A percentile compares a stretch with the other conserved stretches of the same genome.
Evolutionary conservation across 2,329 filamentous ascomycete genomes (phyloP).

Genomic region (Xylariaceae sp.): DNA sequence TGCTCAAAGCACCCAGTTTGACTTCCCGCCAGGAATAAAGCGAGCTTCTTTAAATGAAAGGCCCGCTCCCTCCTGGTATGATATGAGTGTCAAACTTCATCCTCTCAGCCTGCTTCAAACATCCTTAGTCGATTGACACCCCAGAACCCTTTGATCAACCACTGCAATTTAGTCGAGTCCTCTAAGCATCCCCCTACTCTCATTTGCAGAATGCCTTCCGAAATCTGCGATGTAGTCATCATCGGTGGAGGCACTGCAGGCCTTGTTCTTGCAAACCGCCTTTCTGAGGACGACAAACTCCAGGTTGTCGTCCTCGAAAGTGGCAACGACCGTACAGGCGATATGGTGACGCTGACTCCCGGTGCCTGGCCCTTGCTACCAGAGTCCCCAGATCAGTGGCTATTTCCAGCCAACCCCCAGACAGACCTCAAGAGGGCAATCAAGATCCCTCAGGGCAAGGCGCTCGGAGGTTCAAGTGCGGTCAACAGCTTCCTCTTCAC

Average conservation of each 20-base stretch:
- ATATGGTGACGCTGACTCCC: background rate
- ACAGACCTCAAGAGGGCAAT: background rate
- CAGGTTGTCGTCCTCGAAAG: slow-evolving; percentile 5
- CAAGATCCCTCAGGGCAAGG: background rate
- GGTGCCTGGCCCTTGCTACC: slow-evolving; percentile 10
- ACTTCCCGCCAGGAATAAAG: too few species aligned
- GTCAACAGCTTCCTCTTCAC: background rate
- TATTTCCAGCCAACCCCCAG: background rate
- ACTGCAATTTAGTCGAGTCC: too few species aligned
- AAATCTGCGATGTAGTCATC: too few species aligned
- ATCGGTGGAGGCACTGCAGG: slow-evolving; percentile 8
- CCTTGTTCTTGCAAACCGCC: slow-evolving; percentile 5
- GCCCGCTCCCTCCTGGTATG: too few species aligned
- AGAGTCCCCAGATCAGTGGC: background rate
- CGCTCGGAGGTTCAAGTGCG: background rate
- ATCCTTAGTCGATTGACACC: too few species aligned
- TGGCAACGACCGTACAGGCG: slow-evolving; percentile 5
- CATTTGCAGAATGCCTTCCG: too few species aligned
- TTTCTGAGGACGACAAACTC: slow-evolving; percentile 1
- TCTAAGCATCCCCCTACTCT: too few species aligned
- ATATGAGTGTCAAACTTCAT: too few species aligned
- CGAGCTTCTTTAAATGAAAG: too few species aligned
- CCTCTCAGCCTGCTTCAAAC: too few species aligned
- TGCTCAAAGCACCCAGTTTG: too few species aligned
- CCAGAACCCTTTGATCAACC: too few species aligned